phyloP scores from a whole-genome alignment of 495 filamentous ascomycete genomes.

The Aspergillus haitiensis region DNA sequence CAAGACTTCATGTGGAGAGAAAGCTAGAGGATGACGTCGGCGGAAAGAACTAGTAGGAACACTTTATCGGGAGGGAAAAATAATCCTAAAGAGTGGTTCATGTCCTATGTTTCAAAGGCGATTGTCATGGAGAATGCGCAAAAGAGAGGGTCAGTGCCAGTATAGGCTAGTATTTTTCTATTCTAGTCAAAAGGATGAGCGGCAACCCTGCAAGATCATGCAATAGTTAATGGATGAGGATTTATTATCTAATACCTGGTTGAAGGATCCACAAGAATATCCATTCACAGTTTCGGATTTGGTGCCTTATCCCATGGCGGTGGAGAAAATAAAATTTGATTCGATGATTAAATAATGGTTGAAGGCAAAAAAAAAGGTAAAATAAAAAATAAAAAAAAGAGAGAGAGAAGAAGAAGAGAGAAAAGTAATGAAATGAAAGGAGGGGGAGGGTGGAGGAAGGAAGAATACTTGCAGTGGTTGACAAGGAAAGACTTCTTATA shows the following conservation, averaged over 20 bases:
- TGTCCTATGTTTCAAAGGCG: too few relatives aligned
- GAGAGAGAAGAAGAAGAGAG: neutral
- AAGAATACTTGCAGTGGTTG: too few relatives aligned
- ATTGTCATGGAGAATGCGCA: neutral
- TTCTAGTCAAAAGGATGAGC: neutral
- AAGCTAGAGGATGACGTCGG: conserved; percentile 14
- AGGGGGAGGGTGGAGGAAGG: too few relatives aligned
- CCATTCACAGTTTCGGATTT: conserved; percentile 12
- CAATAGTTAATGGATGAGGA: neutral
- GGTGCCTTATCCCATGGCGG: conserved; percentile 12
- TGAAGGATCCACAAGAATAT: conserved; percentile 12
- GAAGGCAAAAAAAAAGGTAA: conserved; percentile 5
- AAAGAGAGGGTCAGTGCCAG: neutral
- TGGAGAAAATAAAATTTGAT: neutral
- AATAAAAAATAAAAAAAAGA: conserved; percentile 2
- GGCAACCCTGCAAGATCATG: neutral
- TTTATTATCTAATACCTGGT: conserved; percentile 2
- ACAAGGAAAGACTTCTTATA: conserved; percentile 6
- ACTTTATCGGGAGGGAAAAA: neutral
- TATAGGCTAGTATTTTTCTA: neutral
- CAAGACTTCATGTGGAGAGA: conserved; percentile 16
- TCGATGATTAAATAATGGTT: too few relatives aligned
- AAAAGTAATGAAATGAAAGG: neutral
- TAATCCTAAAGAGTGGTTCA: neutral
- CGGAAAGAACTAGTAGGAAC: neutral